phyloP scores from a whole-genome alignment of 352 stramenopile genomes.

The Pseudoperonospora humuli region DNA sequence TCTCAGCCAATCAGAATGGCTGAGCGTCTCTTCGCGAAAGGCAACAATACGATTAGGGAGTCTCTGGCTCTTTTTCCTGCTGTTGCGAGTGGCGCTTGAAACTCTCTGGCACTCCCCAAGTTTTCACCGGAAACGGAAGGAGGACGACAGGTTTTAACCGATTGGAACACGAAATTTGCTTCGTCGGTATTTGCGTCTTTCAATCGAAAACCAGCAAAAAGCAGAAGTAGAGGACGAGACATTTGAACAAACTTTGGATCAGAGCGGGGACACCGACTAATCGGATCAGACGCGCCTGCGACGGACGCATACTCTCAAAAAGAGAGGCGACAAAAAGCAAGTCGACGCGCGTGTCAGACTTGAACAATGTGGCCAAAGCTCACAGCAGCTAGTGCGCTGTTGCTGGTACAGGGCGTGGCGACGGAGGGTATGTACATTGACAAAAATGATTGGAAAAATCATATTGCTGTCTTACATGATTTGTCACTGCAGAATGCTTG shows the following conservation, averaged over 20 bases:
- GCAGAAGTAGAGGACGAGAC: background rate
- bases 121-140: constrained; percentile 29
- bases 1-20: constrained; percentile 8
- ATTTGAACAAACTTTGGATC: background rate
- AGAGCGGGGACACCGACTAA: background rate
- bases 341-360: constrained; percentile 6
- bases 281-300: constrained; percentile 3
- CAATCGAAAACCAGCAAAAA: background rate
- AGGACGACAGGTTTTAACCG: constrained; percentile 9
- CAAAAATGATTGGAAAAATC: too few relatives aligned
- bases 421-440: constrained; percentile 4
- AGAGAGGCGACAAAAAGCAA: constrained; percentile 1
- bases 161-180: constrained; percentile 17
- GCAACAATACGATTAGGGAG: constrained; percentile 11
- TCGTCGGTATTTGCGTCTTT: constrained; percentile 30
- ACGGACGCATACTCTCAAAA: constrained; percentile 4
- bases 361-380: constrained; percentile 21
- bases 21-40: constrained; percentile 10
- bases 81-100: constrained; percentile 16
- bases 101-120: constrained; percentile 23
- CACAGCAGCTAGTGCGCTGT: constrained; percentile 10
- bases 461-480: too few relatives aligned
- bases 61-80: constrained; percentile 14
- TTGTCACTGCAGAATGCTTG: constrained; percentile 28
- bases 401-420: constrained; percentile 3